Evolutionary conservation across 768 basidiomycete species (phyloP).

Genomic region (Phanerochaete sordida): DNA sequence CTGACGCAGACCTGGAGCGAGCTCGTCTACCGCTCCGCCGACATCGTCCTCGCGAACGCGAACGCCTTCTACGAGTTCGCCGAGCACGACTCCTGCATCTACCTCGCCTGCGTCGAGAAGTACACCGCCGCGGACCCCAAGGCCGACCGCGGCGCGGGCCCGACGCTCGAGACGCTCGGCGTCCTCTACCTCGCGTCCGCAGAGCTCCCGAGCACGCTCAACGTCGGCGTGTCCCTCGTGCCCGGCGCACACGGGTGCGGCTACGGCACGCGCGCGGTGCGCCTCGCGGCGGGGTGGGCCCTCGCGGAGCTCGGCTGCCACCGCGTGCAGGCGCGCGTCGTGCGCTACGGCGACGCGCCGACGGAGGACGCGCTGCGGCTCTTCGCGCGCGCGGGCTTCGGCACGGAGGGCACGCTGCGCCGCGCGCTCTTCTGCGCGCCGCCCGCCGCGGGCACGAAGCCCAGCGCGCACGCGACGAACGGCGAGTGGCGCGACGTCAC

Average conservation of each 20-base stretch:
- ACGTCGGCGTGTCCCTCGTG: constrained; percentile 53
- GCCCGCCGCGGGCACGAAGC: constrained; percentile 10
- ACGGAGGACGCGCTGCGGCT: constrained; percentile 43
- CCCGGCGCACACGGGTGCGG: constrained; percentile 34
- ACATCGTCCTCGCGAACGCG: neutral
- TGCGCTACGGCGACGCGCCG: constrained; percentile 35
- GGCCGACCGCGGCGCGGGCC: neutral
- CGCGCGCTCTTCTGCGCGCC: constrained; percentile 35
- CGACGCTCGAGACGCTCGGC: constrained; percentile 14
- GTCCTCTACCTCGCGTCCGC: constrained; percentile 18
- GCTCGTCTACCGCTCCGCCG: constrained; percentile 5
- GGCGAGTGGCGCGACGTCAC: constrained; percentile 27
- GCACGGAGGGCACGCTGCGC: constrained; percentile 60
- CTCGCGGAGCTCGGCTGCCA: constrained; percentile 45
- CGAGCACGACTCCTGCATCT: constrained; percentile 8
- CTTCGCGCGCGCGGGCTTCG: constrained; percentile 53
- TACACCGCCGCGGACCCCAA: neutral
- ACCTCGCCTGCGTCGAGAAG: constrained; percentile 4
- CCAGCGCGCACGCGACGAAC: constrained; percentile 27
- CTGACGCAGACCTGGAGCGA: constrained; percentile 2
- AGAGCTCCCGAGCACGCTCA: constrained; percentile 39
- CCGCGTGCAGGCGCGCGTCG: constrained; percentile 49
- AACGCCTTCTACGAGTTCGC: constrained; percentile 7
- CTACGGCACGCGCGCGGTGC: constrained; percentile 44
- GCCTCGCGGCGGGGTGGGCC: constrained; percentile 41